These are phyloP conservation scores for Diatrype stigma DNA, from an alignment of 2,329 filamentous ascomycete genomes.

Conservation along the genomic window DNA sequence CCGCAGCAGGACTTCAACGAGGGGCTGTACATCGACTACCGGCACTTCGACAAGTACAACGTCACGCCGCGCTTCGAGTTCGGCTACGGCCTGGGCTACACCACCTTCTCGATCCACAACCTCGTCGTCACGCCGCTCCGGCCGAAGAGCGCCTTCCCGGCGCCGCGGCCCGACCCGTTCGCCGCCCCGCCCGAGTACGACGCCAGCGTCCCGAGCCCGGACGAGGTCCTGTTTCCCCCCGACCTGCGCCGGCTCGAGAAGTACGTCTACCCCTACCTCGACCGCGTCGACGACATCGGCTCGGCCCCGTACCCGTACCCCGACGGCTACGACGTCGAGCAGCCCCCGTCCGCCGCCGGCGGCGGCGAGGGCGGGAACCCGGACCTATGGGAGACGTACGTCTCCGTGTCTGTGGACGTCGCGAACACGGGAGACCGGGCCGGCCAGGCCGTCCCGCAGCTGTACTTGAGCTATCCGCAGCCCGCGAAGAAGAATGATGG, in stretches of 20 bases:
- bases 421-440: conserved; percentile 46
- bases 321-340: conserved; percentile 47
- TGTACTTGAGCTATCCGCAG: conserved; percentile 42
- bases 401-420: conserved; percentile 46
- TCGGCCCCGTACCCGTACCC: conserved; percentile 45
- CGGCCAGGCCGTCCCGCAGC: conserved; percentile 43
- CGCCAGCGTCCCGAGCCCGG: conserved; percentile 47
- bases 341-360: conserved; percentile 57
- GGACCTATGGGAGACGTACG: conserved; percentile 55
- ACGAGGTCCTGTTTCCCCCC: conserved; percentile 57
- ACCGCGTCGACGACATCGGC: conserved; percentile 41
- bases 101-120: conserved; percentile 61
- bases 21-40: conserved; percentile 84
- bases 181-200: conserved; percentile 51
- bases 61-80: conserved; percentile 80
- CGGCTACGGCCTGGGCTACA: conserved; percentile 81
- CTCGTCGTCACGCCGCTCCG: conserved; percentile 43
- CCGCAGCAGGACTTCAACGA: conserved; percentile 83
- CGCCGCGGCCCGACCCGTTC: conserved; percentile 36
- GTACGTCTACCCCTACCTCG: conserved; percentile 71
- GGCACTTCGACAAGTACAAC: conserved; percentile 74
- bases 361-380: conserved; percentile 67
- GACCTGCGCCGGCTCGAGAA: conserved; percentile 60
- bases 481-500: conserved; percentile 6
- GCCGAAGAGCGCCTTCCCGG: conserved; percentile 40